Conservation (phyloP, 345 rosid genomes). For the Eucalyptus grandis region DNA sequence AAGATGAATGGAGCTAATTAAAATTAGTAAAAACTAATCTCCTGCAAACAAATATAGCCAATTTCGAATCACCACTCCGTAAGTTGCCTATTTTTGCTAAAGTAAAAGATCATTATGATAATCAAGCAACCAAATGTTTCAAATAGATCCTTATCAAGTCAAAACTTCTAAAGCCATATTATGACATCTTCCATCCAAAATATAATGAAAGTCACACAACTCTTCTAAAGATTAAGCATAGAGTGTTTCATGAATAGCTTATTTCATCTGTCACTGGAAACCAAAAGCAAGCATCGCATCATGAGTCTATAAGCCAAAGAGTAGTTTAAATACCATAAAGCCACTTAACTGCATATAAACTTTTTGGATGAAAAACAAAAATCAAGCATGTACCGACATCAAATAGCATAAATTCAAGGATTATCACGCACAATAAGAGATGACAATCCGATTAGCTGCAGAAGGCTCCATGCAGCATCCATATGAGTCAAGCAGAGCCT, state of each 20-base stretch:
- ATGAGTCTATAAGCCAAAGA: not conserved
- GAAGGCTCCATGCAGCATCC: slow-evolving; percentile 62
- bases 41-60: not conserved
- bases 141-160: not conserved
- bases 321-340: not conserved
- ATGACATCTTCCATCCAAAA: not conserved
- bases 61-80: not conserved
- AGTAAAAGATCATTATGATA: not conserved
- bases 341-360: not conserved
- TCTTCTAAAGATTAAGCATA: not conserved
- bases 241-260: not conserved
- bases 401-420: not conserved
- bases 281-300: not conserved
- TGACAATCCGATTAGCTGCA: slow-evolving; percentile 33
- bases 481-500: slow-evolving; percentile 56
- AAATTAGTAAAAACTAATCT: not conserved
- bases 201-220: not conserved
- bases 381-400: not conserved
- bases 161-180: not conserved
- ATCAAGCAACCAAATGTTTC: not conserved
- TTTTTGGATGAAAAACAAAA: not conserved
- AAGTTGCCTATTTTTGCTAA: not conserved
- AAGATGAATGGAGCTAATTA: not conserved
- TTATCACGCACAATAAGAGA: slow-evolving; percentile 43
- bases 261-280: not conserved